These are phyloP conservation scores for Chlamydomonas reinhardtii DNA, from an alignment of 163 green algal genomes.

Conservation along the genomic window DNA sequence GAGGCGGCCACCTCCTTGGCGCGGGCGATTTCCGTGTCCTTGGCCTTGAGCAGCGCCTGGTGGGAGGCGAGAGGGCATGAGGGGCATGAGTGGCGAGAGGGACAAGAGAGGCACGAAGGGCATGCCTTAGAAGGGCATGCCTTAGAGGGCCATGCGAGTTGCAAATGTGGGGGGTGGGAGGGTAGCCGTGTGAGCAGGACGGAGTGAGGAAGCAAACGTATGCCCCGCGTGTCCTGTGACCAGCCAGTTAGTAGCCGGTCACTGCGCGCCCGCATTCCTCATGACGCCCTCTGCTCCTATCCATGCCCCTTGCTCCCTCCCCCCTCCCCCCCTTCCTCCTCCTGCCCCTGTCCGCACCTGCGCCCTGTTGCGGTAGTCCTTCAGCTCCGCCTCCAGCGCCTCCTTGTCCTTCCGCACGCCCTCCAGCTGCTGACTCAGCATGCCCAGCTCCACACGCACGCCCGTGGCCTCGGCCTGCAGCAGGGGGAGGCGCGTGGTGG, in stretches of 20 bases:
- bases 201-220: no score
- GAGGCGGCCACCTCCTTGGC: constrained; percentile 26
- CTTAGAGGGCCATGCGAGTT: no score
- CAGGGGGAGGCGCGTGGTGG: neutral
- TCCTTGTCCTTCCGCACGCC: constrained; percentile 32
- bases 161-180: neutral
- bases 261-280: no score
- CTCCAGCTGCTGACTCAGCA: constrained; percentile 42
- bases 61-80: neutral
- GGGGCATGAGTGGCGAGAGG: no score
- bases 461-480: constrained; percentile 36
- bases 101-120: no score
- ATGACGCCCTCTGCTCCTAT: no score
- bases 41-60: constrained; percentile 62
- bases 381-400: constrained; percentile 33
- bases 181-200: no score
- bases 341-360: constrained; percentile 17
- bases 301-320: no score
- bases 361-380: constrained; percentile 43
- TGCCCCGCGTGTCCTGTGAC: no score
- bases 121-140: no score
- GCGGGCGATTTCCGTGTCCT: constrained; percentile 64
- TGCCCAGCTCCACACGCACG: constrained; percentile 24
- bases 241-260: no score
- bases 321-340: no score